Evolutionary conservation across 176 grass and related monocot genomes (phyloP).

Genomic region (Aegilops speltoides): DNA sequence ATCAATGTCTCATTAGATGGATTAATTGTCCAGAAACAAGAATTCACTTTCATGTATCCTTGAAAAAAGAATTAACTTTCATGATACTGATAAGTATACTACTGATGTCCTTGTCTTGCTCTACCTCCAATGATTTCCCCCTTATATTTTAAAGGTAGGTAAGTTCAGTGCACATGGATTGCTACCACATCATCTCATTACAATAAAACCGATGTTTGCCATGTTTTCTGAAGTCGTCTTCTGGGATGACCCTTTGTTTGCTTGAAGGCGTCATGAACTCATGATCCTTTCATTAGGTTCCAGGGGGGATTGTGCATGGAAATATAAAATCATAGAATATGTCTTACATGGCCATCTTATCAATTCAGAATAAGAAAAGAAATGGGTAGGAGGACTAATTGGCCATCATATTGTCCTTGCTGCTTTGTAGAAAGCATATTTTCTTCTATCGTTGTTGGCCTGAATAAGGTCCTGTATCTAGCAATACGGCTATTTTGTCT

Average conservation of each 20-base stretch:
- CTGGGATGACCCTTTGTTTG: not conserved
- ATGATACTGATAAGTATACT: not conserved
- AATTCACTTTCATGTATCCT: too few relatives aligned
- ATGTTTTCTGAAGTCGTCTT: not conserved
- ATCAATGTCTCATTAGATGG: conserved; percentile 1
- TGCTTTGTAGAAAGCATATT: not conserved
- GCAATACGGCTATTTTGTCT: not conserved
- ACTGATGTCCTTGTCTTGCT: not conserved
- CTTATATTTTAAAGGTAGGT: not conserved
- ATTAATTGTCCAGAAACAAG: not conserved
- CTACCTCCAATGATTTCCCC: not conserved
- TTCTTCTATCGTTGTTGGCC: not conserved
- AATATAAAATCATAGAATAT: not conserved
- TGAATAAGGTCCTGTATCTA: not conserved
- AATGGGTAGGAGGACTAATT: not conserved
- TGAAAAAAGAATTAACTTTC: not conserved
- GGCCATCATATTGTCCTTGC: not conserved
- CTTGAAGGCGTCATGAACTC: not conserved
- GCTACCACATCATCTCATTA: not conserved
- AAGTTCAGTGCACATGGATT: not conserved
- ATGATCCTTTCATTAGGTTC: not conserved
- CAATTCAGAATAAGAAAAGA: not conserved
- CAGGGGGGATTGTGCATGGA: not conserved
- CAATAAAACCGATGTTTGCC: not conserved
- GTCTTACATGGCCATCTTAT: not conserved